Conservation (phyloP, 352 stramenopile species). For the Pythium periplocum region DNA sequence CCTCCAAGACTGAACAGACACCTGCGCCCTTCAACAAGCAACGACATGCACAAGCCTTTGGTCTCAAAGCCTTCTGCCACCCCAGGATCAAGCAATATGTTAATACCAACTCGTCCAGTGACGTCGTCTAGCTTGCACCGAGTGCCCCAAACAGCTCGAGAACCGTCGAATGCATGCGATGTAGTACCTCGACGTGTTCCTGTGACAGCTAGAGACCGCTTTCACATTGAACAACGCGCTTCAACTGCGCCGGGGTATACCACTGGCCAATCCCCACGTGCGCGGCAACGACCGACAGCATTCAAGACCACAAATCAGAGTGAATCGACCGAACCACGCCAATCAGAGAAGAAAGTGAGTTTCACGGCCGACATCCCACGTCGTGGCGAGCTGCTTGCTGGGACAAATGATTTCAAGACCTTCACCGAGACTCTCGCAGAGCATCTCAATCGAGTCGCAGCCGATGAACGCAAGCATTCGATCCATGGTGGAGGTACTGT, state of each 20-base stretch:
- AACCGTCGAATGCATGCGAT: not conserved
- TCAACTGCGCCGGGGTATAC: constrained; percentile 17
- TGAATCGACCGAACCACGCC: not conserved
- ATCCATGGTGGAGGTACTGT: not conserved
- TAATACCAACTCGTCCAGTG: constrained; percentile 47
- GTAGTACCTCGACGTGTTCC: constrained; percentile 11
- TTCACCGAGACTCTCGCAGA: constrained; percentile 55
- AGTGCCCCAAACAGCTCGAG: not conserved
- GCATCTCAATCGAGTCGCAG: constrained; percentile 20
- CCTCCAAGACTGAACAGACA: not conserved
- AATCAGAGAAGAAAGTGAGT: no score
- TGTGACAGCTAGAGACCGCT: constrained; percentile 42
- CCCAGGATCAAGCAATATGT: not conserved
- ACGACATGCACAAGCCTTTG: constrained; percentile 20
- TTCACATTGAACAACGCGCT: constrained; percentile 38
- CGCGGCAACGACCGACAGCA: not conserved
- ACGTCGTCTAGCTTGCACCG: constrained; percentile 19
- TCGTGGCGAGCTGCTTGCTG: constrained; percentile 41
- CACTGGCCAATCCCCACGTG: not conserved
- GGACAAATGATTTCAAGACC: constrained; percentile 42
- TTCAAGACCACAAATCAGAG: not conserved
- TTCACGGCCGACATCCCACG: constrained; percentile 9
- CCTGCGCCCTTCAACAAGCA: not conserved
- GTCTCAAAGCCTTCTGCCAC: constrained; percentile 25
- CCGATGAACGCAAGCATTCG: constrained; percentile 2